phyloP scores from a whole-genome alignment of 768 basidiomycete genomes.

The Russula dissimulans region DNA sequence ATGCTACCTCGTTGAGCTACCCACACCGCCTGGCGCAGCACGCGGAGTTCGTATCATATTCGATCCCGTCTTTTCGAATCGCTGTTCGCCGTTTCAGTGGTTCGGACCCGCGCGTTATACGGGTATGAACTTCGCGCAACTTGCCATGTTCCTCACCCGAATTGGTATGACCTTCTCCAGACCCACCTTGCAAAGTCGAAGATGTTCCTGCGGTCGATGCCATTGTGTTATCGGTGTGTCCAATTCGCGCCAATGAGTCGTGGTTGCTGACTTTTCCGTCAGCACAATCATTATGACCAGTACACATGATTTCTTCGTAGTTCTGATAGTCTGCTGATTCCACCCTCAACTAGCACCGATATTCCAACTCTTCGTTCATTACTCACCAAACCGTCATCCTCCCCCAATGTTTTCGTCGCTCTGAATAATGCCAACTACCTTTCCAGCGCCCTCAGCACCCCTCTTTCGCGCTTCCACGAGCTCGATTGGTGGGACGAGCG shows the following conservation, averaged over 20 bases:
- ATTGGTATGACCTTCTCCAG: constrained; percentile 11
- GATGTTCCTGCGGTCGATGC: constrained; percentile 42
- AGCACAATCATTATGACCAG: constrained; percentile 36
- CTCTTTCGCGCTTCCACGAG: constrained; percentile 29
- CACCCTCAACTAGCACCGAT: constrained; percentile 25
- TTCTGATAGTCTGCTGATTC: not conserved
- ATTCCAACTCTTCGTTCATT: constrained; percentile 28
- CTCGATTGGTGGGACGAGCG: constrained; percentile 44
- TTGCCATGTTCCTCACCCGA: not conserved
- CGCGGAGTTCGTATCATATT: constrained; percentile 32
- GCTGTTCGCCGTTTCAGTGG: constrained; percentile 28
- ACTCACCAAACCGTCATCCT: constrained; percentile 14
- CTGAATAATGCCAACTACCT: constrained; percentile 35
- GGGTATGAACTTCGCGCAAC: constrained; percentile 19
- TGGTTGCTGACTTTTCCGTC: not conserved
- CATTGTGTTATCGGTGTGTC: constrained; percentile 38
- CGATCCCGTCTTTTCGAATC: constrained; percentile 30
- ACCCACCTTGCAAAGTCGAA: constrained; percentile 30
- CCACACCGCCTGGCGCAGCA: constrained; percentile 25
- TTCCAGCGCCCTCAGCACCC: constrained; percentile 24
- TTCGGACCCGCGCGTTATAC: constrained; percentile 29
- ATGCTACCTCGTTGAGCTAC: constrained; percentile 33
- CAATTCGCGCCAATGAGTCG: not conserved
- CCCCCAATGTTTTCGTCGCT: constrained; percentile 37
- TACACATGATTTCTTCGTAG: constrained; percentile 4